Evolutionary conservation across 371 early-diverging fungal species (phyloP).

Genomic region (Actinomortierella wolfii): DNA sequence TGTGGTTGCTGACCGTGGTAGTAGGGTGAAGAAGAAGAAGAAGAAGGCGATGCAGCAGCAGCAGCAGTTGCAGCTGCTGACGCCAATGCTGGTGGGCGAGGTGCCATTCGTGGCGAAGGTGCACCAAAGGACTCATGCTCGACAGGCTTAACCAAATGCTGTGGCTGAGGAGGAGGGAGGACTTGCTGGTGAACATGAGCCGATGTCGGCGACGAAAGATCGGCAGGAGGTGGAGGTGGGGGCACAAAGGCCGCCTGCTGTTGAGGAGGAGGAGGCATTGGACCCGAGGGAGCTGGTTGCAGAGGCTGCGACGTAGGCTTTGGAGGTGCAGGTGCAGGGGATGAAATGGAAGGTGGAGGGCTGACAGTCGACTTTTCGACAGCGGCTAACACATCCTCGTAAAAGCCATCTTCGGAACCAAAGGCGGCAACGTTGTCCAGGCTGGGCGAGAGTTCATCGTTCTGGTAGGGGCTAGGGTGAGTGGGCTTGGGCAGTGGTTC

Average conservation of each 20-base stretch:
- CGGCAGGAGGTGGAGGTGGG: slow-evolving; percentile 5
- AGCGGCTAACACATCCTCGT: slow-evolving; percentile 37
- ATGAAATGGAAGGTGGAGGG: background rate
- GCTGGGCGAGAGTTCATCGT: slow-evolving; percentile 9
- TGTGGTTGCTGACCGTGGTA: no score
- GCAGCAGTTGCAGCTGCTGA: background rate
- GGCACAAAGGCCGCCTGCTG: slow-evolving; percentile 18
- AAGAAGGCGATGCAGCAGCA: background rate
- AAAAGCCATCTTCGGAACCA: slow-evolving; percentile 22
- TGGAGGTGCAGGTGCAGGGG: background rate
- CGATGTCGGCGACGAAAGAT: slow-evolving; percentile 9
- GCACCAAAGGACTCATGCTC: slow-evolving; percentile 35
- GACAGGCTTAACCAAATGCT: slow-evolving; percentile 6
- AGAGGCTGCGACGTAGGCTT: no score
- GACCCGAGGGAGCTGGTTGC: background rate
- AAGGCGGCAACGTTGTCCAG: slow-evolving; percentile 6
- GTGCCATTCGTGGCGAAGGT: slow-evolving; percentile 33
- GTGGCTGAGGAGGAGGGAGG: slow-evolving; percentile 11
- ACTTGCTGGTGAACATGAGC: slow-evolving; percentile 14
- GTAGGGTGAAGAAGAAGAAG: slow-evolving; percentile 3
- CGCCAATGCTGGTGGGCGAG: slow-evolving; percentile 2
- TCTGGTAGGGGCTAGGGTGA: slow-evolving; percentile 5
- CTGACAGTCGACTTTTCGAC: slow-evolving; percentile 15
- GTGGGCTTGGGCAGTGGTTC: background rate
- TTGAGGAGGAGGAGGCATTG: slow-evolving; percentile 6